Conservation (phyloP, 495 filamentous ascomycete genomes). For the Amphirosellinia nigrospora region DNA sequence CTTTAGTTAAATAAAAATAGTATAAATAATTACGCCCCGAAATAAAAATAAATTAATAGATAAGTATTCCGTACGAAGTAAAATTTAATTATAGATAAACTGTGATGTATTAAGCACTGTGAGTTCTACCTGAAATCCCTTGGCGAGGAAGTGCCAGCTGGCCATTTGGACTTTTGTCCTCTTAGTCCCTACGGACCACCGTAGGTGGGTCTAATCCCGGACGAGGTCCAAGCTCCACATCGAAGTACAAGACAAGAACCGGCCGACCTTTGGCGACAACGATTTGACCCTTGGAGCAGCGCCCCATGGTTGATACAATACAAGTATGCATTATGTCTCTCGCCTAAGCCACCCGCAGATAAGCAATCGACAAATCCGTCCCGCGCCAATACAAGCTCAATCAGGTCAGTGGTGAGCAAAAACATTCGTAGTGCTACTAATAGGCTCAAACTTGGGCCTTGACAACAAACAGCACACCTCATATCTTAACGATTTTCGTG, state of each 20-base stretch:
- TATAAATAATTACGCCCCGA: no score
- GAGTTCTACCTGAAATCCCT: no score
- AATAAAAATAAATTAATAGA: no score
- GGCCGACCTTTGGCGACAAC: not conserved
- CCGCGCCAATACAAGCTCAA: not conserved
- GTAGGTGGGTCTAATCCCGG: not conserved
- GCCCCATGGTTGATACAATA: not conserved
- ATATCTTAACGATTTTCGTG: not conserved
- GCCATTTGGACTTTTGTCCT: no score
- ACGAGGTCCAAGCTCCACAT: not conserved
- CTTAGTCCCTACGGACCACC: no score
- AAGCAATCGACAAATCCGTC: not conserved
- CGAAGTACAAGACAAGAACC: not conserved
- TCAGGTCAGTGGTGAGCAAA: not conserved
- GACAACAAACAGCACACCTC: not conserved
- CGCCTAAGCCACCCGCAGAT: not conserved
- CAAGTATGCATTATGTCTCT: not conserved
- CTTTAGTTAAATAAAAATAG: no score
- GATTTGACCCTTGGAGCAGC: no score
- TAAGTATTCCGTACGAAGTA: no score
- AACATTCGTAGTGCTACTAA: not conserved
- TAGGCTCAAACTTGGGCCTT: not conserved
- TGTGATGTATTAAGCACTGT: no score
- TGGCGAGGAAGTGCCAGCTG: no score
- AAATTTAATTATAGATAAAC: no score